Evolutionary conservation across 2,329 filamentous ascomycete genomes (phyloP).

Genomic region (Claviceps monticola): DNA sequence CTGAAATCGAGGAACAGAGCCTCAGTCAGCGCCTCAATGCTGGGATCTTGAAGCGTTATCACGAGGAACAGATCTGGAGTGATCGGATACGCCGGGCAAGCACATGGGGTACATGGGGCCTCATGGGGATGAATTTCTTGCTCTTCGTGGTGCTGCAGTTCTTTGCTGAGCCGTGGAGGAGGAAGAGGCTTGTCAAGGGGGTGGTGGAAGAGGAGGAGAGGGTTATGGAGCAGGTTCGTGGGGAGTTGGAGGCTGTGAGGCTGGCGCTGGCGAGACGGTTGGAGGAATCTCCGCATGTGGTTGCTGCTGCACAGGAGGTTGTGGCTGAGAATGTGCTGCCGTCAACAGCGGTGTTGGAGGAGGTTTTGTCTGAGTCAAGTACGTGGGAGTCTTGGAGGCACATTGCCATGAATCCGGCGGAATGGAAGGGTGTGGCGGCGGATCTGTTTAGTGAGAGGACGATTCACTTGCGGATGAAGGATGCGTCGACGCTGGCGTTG

Average conservation of each 20-base stretch:
- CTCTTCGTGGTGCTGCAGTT: constrained; percentile 78
- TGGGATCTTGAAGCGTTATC: constrained; percentile 79
- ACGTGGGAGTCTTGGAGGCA: constrained; percentile 26
- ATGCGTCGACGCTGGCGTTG: constrained; percentile 54
- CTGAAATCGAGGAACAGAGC: constrained; percentile 70
- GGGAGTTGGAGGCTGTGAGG: constrained; percentile 25
- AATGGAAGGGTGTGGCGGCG: constrained; percentile 34
- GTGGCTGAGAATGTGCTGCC: not conserved
- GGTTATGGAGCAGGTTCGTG: constrained; percentile 33
- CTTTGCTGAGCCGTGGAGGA: constrained; percentile 84
- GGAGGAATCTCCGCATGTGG: constrained; percentile 6
- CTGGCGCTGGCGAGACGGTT: constrained; percentile 15
- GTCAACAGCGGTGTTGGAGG: not conserved
- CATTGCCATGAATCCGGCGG: constrained; percentile 24
- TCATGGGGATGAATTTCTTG: constrained; percentile 94
- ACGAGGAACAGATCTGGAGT: constrained; percentile 98
- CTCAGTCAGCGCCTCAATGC: constrained; percentile 62
- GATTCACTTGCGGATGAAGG: constrained; percentile 51
- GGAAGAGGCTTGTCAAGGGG: constrained; percentile 64
- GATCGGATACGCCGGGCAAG: constrained; percentile 92
- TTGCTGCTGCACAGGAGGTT: constrained; percentile 3
- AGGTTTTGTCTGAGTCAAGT: not conserved
- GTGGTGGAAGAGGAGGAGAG: constrained; percentile 67
- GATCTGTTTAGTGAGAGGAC: constrained; percentile 54
- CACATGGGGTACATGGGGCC: constrained; percentile 95